These are phyloP conservation scores for Umbelopsis vinacea DNA, from an alignment of 192 early-diverging fungal species.

Conservation along the genomic window DNA sequence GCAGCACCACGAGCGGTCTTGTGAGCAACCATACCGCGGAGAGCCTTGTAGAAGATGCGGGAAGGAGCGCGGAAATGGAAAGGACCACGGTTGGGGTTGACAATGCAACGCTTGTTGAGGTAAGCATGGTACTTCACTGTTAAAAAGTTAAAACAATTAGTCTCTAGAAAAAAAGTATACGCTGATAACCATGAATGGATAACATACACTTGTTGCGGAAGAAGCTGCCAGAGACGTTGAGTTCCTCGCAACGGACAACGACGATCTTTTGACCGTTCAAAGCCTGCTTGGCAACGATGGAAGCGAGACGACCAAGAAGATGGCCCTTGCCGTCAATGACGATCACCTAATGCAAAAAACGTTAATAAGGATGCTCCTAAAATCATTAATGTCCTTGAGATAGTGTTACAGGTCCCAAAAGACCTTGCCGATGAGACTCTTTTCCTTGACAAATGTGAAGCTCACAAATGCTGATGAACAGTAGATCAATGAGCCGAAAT, in stretches of 20 bases:
- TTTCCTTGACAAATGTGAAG: not conserved
- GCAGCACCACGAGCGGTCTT: constrained; percentile 98
- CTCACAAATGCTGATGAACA: not conserved
- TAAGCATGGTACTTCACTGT: constrained; percentile 94
- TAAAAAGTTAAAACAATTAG: constrained; percentile 5
- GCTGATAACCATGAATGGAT: constrained; percentile 3
- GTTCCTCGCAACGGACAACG: constrained; percentile 97
- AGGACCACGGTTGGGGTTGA: constrained; percentile 95
- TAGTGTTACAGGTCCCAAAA: not conserved
- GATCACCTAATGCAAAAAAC: constrained; percentile 72
- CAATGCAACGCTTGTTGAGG: constrained; percentile 96
- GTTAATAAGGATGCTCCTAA: not conserved
- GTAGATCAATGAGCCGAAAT: not conserved
- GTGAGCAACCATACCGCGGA: constrained; percentile 99
- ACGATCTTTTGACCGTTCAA: constrained; percentile 97
- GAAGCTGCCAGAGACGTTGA: constrained; percentile 98
- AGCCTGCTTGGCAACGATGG: constrained; percentile 97
- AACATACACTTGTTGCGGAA: constrained; percentile 98
- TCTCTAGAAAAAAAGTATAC: not conserved
- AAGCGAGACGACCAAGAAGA: constrained; percentile 96
- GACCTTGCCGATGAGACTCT: not conserved
- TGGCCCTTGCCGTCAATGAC: constrained; percentile 99
- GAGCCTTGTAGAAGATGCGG: constrained; percentile 93
- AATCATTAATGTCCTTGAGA: not conserved
- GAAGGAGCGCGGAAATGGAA: constrained; percentile 99